Percentiles rank a stretch among this genome's conserved stretches.
These are phyloP conservation scores for Tulasnella sp. DNA, from an alignment of 768 basidiomycete species.

Conservation along the genomic window DNA sequence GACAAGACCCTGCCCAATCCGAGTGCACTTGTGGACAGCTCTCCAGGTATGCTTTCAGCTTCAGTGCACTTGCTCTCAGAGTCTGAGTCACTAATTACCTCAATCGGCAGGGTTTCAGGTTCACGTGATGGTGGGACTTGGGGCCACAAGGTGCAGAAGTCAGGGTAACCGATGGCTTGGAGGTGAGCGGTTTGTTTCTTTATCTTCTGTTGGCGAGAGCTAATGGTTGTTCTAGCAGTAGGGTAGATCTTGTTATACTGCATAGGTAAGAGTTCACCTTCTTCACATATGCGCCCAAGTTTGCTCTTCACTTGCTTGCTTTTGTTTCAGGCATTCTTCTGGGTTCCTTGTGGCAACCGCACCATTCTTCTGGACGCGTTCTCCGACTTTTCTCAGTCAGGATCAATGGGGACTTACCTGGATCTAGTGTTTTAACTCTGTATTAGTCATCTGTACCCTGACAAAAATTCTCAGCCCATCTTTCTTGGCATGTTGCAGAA, in stretches of 20 bases:
- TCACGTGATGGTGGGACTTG: background rate
- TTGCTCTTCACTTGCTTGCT: background rate
- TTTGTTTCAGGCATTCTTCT: background rate
- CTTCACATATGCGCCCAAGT: background rate
- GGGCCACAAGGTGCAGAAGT: background rate
- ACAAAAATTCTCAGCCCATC: background rate
- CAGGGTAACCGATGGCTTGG: background rate
- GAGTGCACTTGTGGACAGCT: no score
- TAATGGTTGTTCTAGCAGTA: background rate
- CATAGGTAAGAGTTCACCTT: background rate
- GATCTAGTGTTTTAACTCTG: background rate
- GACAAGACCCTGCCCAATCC: no score
- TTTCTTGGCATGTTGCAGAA: background rate
- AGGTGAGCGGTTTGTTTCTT: background rate
- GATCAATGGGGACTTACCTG: background rate
- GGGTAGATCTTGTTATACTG: background rate
- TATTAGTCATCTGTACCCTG: background rate
- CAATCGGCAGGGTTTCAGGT: no score
- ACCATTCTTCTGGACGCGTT: background rate
- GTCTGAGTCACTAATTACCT: no score
- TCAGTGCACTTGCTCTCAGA: no score
- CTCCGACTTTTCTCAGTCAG: background rate
- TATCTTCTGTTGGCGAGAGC: background rate
- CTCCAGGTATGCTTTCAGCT: no score
- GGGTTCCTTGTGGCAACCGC: background rate